Evolutionary conservation across 352 stramenopile species (phyloP).

Genomic region (Globisporangium heterothallicum): DNA sequence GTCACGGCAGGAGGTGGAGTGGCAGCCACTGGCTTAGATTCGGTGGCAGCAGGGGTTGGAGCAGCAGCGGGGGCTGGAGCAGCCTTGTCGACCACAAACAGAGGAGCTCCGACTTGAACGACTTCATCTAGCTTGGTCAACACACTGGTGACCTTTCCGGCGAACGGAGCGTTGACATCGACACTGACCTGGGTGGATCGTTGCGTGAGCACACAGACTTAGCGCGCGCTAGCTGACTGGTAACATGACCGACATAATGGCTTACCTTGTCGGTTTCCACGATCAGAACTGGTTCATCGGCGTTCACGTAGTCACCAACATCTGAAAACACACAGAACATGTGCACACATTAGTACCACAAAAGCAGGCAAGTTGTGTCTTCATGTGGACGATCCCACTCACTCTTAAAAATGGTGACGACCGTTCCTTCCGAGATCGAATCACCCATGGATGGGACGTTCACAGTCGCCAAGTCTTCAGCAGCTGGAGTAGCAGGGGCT

Average conservation of each 20-base stretch:
- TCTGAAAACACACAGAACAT: constrained; percentile 26
- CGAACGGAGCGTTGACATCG: constrained; percentile 88
- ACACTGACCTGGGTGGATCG: constrained; percentile 89
- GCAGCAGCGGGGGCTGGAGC: constrained; percentile 21
- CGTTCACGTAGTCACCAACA: constrained; percentile 93
- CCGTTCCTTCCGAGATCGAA: constrained; percentile 97
- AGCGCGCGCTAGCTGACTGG: no score
- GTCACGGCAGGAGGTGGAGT: constrained; percentile 19
- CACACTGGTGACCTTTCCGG: constrained; percentile 90
- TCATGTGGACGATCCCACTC: no score
- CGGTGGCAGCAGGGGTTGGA: constrained; percentile 11
- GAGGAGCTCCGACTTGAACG: constrained; percentile 90
- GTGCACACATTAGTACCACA: not conserved
- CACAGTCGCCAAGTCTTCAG: constrained; percentile 57
- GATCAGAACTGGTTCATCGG: constrained; percentile 95
- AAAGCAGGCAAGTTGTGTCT: no score
- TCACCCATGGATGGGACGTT: constrained; percentile 91
- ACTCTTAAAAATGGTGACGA: constrained; percentile 90
- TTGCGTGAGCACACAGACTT: no score
- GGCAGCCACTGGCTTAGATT: constrained; percentile 15
- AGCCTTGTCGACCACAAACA: constrained; percentile 91
- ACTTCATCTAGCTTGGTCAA: constrained; percentile 94
- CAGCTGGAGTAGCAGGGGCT: constrained; percentile 8
- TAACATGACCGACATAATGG: not conserved
- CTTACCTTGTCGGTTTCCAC: constrained; percentile 98